A percentile compares a stretch with the other conserved stretches of the same genome.
Conservation (phyloP, 202 grass and related monocot genomes). For the Musa balbisiana region DNA sequence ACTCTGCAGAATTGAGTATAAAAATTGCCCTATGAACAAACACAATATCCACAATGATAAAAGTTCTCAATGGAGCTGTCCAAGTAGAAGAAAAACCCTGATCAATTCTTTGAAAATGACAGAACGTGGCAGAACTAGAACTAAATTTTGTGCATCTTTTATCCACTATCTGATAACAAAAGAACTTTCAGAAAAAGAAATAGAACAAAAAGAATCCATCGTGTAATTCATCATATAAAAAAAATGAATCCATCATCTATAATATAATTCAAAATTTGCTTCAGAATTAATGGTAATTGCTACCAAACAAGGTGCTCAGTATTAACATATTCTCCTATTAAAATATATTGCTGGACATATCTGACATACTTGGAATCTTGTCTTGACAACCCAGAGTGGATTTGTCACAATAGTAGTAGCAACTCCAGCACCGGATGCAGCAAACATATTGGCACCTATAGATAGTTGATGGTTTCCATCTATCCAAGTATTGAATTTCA, state of each 20-base stretch:
- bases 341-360: neutral
- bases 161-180: neutral
- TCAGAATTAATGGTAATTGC: too few species aligned
- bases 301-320: too few species aligned
- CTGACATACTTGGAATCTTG: slow-evolving; percentile 78
- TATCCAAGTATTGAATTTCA: slow-evolving; percentile 30
- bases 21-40: too few species aligned
- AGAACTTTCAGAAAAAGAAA: neutral
- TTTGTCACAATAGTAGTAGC: slow-evolving; percentile 82
- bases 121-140: neutral
- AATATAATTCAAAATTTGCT: too few species aligned
- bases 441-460: slow-evolving; percentile 77
- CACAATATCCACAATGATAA: too few species aligned
- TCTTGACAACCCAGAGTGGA: slow-evolving; percentile 99
- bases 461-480: slow-evolving; percentile 65
- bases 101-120: too few species aligned
- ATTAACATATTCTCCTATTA: too few species aligned
- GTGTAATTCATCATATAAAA: too few species aligned
- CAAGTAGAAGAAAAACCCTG: too few species aligned
- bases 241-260: too few species aligned
- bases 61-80: too few species aligned
- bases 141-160: neutral
- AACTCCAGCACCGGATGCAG: slow-evolving; percentile 95
- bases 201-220: neutral
- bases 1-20: too few species aligned